Evolutionary conservation across 2,329 filamentous ascomycete species (phyloP).

Genomic region (Pseudogymnoascus sp.): DNA sequence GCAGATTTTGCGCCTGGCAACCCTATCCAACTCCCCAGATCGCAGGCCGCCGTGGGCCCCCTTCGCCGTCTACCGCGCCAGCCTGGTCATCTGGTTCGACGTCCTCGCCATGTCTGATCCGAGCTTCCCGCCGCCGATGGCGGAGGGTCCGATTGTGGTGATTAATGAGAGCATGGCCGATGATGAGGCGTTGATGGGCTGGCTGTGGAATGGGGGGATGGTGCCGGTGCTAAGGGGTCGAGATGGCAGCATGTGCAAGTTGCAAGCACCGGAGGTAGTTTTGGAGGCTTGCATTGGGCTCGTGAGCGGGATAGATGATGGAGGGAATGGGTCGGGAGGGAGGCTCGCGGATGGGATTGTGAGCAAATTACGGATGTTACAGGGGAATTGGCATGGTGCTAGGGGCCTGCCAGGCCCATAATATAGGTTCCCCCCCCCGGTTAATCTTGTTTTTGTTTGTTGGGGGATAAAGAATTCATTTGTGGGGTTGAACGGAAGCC

Average conservation of each 20-base stretch:
- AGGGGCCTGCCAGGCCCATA: background rate
- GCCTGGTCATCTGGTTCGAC: conserved; percentile 56
- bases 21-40: conserved; percentile 45
- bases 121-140: conserved; percentile 23
- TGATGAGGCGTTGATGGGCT: conserved; percentile 43
- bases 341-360: conserved; percentile 48
- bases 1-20: conserved; percentile 56
- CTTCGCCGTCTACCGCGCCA: conserved; percentile 61
- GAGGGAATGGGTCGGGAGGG: conserved; percentile 21
- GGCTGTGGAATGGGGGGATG: conserved; percentile 46
- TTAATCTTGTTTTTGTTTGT: background rate
- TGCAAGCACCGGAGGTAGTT: conserved; percentile 42
- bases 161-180: conserved; percentile 44
- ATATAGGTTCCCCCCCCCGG: background rate
- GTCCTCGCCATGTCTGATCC: conserved; percentile 46
- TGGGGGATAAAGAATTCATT: background rate
- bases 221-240: conserved; percentile 43
- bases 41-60: conserved; percentile 64
- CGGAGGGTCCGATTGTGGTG: conserved; percentile 35
- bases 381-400: conserved; percentile 24
- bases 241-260: conserved; percentile 39
- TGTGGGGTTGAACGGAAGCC: background rate
- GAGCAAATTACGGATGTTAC: conserved; percentile 41
- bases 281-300: conserved; percentile 46
- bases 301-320: conserved; percentile 37